A percentile compares a stretch with the other conserved stretches of the same genome.
Evolutionary conservation across 1,139 yeast genomes (phyloP).

Genomic region (Yamadazyma sp.): DNA sequence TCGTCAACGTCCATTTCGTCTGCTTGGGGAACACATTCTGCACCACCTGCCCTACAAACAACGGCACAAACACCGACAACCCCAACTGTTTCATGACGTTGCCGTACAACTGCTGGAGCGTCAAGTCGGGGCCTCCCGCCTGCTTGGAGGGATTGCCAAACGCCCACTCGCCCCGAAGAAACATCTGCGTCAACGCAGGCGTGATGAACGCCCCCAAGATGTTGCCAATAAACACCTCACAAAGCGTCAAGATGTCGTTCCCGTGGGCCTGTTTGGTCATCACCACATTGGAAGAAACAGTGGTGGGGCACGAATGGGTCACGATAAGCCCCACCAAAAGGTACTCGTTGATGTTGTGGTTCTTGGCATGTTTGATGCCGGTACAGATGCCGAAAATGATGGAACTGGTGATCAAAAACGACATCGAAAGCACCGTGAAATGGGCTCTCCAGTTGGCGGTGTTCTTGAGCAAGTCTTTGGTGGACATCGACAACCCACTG

Average conservation of each 20-base stretch:
- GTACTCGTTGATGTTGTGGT: constrained; percentile 64
- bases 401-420: constrained; percentile 74
- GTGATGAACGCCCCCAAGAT: constrained; percentile 82
- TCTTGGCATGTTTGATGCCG: constrained; percentile 62
- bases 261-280: constrained; percentile 89
- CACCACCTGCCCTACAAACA: constrained; percentile 82
- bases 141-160: constrained; percentile 79
- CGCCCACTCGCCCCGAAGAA: constrained; percentile 57
- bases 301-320: constrained; percentile 86
- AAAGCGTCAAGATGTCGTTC: constrained; percentile 71
- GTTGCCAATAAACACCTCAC: constrained; percentile 86
- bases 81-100: constrained; percentile 87
- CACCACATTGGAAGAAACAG: constrained; percentile 86
- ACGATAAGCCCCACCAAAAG: constrained; percentile 76
- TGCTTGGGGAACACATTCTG: constrained; percentile 69
- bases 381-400: constrained; percentile 73
- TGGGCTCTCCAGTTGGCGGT: constrained; percentile 82
- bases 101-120: constrained; percentile 59
- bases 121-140: constrained; percentile 37
- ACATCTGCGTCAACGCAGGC: constrained; percentile 80
- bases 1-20: constrained; percentile 59
- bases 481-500: constrained; percentile 75
- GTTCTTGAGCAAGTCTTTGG: constrained; percentile 58
- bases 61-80: constrained; percentile 76
- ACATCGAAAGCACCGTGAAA: constrained; percentile 61